Evolutionary conservation across 495 filamentous ascomycete species (phyloP).

Genomic region (Podospora comata): DNA sequence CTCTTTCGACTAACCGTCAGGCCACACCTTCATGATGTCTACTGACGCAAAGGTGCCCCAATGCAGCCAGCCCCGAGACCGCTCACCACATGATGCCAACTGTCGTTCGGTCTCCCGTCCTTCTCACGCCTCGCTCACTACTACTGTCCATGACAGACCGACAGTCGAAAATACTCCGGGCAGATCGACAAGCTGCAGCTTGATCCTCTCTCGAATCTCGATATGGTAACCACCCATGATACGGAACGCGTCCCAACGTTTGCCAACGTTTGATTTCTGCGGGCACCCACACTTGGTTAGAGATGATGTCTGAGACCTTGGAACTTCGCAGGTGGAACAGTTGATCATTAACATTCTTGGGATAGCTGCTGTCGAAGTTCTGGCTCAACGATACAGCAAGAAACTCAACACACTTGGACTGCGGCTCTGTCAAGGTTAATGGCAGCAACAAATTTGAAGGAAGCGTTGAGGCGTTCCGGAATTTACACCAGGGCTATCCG

Average conservation of each 20-base stretch:
- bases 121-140: too few relatives aligned
- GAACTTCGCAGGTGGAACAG: not conserved
- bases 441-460: not conserved
- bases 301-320: not conserved
- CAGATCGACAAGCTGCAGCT: not conserved
- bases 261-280: not conserved
- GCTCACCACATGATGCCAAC: not conserved
- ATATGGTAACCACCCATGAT: not conserved
- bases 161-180: not conserved
- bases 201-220: not conserved
- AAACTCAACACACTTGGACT: not conserved
- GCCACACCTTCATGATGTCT: too few relatives aligned
- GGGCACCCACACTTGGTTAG: not conserved
- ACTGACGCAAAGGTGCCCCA: too few relatives aligned
- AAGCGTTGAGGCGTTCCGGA: too few relatives aligned
- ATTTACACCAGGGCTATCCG: too few relatives aligned
- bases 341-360: not conserved
- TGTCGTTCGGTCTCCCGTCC: too few relatives aligned
- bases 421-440: not conserved
- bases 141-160: not conserved
- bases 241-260: not conserved
- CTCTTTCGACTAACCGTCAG: too few relatives aligned
- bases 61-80: not conserved
- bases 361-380: not conserved
- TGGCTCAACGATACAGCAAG: not conserved